Base-by-base conservation (phyloP, 768 basidiomycete species). In the Boletus barrowsii region DNA sequence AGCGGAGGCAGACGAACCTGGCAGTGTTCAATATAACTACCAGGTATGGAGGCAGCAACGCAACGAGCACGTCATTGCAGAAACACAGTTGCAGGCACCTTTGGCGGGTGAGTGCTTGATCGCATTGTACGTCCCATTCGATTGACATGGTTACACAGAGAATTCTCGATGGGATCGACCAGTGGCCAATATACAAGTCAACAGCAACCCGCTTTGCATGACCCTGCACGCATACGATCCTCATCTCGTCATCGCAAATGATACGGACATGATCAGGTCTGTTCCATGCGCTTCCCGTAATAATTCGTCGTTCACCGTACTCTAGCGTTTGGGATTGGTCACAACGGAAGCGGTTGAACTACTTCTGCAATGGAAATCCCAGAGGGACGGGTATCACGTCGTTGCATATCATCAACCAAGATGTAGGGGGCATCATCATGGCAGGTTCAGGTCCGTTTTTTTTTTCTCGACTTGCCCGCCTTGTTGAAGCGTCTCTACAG, bases 291-390 rank as follows among this genome's bases (percentile, higher is more conserved):
- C 17, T 20, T 37, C 6, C 42, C 18, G 29, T 36, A 53, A 37
- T 17, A 36, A 39, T 3, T 4, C 1, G 42, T 24, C 37, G 35
- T 48, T 60, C 37, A 64, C 24, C 20, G 4, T 43, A 11, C 14
- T 11, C 3, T 55, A 98, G 95, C 58, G 87, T 98, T 14, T 98
- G 90, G 86, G 94, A 99, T 63, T 98, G 96, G 96, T 83, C 89
- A 47, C 81, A 82, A 47, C 83, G 86, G 48, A 86, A 83, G 61
- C 83, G 86, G 26, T 66, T 98, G 51, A 87, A 85, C 56, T 80
- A 83, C 52, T 98, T 98, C 74, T 87, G 83, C 64, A 98, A 98
- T 62, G 93, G 91, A 44, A 94, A 95, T 66, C 82, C 87, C 2
- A 77, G 75, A 51, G 88, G 88, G 35, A 89, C 88, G 5, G 87